Evolutionary conservation across 1,139 yeast genomes (phyloP), one percentile per base, ranked within the genome.

Genomic region (Sporopachydermia cereana): DNA sequence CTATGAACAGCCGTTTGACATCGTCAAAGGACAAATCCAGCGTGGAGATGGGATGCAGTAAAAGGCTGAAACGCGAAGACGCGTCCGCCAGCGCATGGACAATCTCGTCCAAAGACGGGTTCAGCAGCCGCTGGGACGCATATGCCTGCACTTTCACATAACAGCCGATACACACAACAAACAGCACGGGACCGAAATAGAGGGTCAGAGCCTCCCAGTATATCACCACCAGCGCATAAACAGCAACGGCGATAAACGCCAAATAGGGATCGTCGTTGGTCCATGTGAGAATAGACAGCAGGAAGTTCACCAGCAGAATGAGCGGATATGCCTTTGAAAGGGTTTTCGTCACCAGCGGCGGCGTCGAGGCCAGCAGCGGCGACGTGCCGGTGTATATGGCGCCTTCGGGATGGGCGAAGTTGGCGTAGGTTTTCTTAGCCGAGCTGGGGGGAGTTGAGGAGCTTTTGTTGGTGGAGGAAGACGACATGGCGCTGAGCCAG

Each of bases 31-130:
- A 79, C 52, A 88, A 66, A 14, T 79, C 75, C 51, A 84, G 66
- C 14, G 80, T 68, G 1, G 91, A 79, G 44, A 89, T 68, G 16
- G 98, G 97, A 41, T 79, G 72, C 46, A 88, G 67, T 46, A 89
- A 68, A 59, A 86, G 66, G 55, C 86, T 94, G 20, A 85, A 77
- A 56, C 89, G 79, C 45, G 81, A 71, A 46, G 88, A 78, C 1
- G 88, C 79, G 34, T 82, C 73, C 2, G 91, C 78, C 57, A 91
- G 72, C 7, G 84, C 75, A 51, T 79, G 86, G n/a, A 89, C 81
- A 45, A 88, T 84, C 50, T 86, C 93, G 59, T 91, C 97, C 50
- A 91, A 67, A 0, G 95, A 84, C 3, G 96, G 94, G 51, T 79
- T 78, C 43, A 69, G 67, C 34, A 69, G 72, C 12, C 29, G 29